Percentiles rank a stretch among this genome's conserved stretches.
Conservation (phyloP, 164 flowering plant species). For the Vitis rotundifolia region DNA sequence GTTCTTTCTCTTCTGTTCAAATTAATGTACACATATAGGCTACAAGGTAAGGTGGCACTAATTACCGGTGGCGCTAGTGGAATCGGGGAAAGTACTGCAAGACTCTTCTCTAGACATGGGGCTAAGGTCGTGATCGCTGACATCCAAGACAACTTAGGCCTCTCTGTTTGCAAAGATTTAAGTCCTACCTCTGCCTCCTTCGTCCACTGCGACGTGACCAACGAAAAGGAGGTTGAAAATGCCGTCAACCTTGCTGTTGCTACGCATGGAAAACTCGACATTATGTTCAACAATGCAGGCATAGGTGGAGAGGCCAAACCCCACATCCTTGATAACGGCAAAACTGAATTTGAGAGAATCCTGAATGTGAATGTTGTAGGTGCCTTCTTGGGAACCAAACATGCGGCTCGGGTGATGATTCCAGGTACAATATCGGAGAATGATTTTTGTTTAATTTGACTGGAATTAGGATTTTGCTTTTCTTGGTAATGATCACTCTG, state of each 20-base stretch:
- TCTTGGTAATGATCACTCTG: no score
- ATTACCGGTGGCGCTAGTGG: conserved; percentile 94
- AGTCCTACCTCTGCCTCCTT: conserved; percentile 4
- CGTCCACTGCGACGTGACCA: conserved; percentile 36
- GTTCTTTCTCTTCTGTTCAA: background rate
- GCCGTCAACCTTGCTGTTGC: conserved; percentile 27
- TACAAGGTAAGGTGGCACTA: conserved; percentile 79
- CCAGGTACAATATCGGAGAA: conserved; percentile 3
- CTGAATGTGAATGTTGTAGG: conserved; percentile 26
- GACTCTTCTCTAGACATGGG: conserved; percentile 59
- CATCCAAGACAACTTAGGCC: conserved; percentile 51
- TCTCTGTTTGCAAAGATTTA: conserved; percentile 1
- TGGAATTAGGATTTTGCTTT: no score
- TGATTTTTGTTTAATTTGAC: no score
- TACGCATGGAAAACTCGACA: conserved; percentile 35
- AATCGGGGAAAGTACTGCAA: conserved; percentile 76
- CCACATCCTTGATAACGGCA: conserved; percentile 19
- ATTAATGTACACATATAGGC: conserved; percentile 18
- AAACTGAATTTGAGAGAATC: conserved; percentile 24
- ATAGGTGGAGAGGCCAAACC: background rate
- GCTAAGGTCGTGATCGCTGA: conserved; percentile 90
- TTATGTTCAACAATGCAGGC: conserved; percentile 41
- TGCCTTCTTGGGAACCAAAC: conserved; percentile 36
- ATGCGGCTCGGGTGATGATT: conserved; percentile 53
- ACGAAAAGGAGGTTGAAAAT: conserved; percentile 26